Percentiles rank a stretch among this genome's conserved stretches.
phyloP scores from a whole-genome alignment of 768 basidiomycete species.

The Auricularia auricula-judae region DNA sequence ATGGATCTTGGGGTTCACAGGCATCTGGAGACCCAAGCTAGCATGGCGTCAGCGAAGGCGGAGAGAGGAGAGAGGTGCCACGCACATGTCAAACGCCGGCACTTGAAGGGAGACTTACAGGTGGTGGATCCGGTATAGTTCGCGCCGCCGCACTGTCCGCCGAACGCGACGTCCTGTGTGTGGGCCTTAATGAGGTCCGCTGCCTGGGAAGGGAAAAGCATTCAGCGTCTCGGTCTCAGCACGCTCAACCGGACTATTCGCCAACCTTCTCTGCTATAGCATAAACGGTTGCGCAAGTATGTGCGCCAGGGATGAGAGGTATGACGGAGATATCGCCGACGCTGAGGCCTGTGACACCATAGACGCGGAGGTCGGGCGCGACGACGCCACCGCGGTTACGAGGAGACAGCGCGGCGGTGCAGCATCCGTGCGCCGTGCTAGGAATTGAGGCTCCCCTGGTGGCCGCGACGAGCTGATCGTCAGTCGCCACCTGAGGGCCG shows the following conservation, averaged over 20 bases:
- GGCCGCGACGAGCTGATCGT: slow-evolving; percentile 13
- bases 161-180: too few species aligned
- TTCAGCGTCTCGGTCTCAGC: neutral
- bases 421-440: slow-evolving; percentile 15
- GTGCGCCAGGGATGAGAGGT: slow-evolving; percentile 13
- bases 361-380: slow-evolving; percentile 29
- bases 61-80: too few species aligned
- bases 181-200: neutral
- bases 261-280: slow-evolving; percentile 7
- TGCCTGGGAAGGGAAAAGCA: neutral
- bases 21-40: too few species aligned
- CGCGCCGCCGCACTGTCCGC: too few species aligned
- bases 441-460: slow-evolving; percentile 10
- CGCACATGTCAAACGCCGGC: too few species aligned
- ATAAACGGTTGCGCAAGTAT: slow-evolving; percentile 13
- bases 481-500: neutral
- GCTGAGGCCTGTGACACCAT: slow-evolving; percentile 32
- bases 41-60: too few species aligned
- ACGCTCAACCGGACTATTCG: neutral
- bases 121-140: too few species aligned
- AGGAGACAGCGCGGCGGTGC: slow-evolving; percentile 34
- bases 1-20: too few species aligned
- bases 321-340: slow-evolving; percentile 19
- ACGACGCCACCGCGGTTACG: slow-evolving; percentile 31
- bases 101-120: too few species aligned